These are phyloP conservation scores for Fusarium oligoseptatum DNA, from an alignment of 2,329 filamentous ascomycete genomes.

Conservation along the genomic window DNA sequence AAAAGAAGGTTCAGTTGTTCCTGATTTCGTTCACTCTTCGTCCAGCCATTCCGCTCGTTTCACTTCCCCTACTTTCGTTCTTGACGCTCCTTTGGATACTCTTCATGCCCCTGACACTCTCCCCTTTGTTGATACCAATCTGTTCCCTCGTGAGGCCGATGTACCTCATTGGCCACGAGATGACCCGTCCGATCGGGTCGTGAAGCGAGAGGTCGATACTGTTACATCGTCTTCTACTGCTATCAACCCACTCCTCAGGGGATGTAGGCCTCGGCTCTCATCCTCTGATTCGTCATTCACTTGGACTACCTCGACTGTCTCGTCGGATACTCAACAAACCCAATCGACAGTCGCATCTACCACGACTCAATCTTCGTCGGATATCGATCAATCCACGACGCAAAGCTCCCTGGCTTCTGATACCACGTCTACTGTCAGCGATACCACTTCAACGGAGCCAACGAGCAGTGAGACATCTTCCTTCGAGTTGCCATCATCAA, in stretches of 20 bases:
- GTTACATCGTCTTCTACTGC: background rate
- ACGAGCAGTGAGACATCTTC: background rate
- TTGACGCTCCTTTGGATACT: constrained; percentile 24
- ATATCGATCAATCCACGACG: background rate
- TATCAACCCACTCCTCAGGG: background rate
- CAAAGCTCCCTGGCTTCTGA: background rate
- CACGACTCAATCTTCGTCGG: background rate
- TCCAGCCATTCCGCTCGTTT: constrained; percentile 32
- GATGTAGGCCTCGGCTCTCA: background rate
- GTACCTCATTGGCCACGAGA: background rate
- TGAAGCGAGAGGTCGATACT: background rate
- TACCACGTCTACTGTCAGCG: background rate
- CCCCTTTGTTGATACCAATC: background rate
- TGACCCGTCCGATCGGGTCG: background rate
- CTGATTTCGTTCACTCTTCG: constrained; percentile 34
- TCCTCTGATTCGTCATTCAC: background rate
- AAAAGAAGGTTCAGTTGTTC: constrained; percentile 38
- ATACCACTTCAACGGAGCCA: background rate
- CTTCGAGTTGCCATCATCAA: background rate
- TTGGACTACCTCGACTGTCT: background rate
- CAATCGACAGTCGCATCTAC: background rate
- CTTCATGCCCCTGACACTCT: background rate
- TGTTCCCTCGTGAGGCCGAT: background rate
- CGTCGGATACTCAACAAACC: background rate
- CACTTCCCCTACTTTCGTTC: constrained; percentile 18